Evolutionary conservation across 176 grass and related monocot genomes (phyloP).

Genomic region (Cocos nucifera): DNA sequence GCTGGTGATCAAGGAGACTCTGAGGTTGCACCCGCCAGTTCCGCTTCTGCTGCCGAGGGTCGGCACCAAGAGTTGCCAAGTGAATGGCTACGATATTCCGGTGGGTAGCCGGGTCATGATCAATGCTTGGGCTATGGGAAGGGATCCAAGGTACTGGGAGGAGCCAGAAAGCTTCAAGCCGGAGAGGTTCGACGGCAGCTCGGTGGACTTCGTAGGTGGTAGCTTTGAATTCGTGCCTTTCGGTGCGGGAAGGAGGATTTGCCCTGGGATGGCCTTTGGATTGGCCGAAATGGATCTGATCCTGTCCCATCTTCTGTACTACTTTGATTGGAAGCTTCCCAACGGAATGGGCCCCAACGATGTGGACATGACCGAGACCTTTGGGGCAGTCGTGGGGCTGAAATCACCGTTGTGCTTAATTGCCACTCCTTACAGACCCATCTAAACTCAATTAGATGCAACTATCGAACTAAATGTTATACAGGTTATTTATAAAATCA

Average conservation of each 20-base stretch:
- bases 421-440: no score
- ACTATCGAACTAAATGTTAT: no score
- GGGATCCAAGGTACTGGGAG: not conserved
- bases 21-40: not conserved
- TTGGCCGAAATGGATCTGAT: not conserved
- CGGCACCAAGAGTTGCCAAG: not conserved
- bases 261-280: not conserved
- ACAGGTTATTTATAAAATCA: no score
- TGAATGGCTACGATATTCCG: not conserved
- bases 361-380: not conserved
- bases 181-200: not conserved
- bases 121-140: not conserved
- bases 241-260: not conserved
- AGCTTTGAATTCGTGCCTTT: conserved; percentile 2
- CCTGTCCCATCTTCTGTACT: not conserved
- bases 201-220: not conserved
- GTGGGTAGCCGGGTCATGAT: not conserved
- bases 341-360: not conserved
- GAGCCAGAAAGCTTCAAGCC: conserved; percentile 6
- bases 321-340: conserved; percentile 9
- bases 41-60: not conserved
- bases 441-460: no score
- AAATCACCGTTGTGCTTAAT: no score
- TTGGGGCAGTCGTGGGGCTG: not conserved
- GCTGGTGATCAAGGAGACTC: conserved; percentile 3